These are phyloP conservation scores for Gloeopeniophorella convolvens DNA, from an alignment of 768 basidiomycete species.

Conservation along the genomic window DNA sequence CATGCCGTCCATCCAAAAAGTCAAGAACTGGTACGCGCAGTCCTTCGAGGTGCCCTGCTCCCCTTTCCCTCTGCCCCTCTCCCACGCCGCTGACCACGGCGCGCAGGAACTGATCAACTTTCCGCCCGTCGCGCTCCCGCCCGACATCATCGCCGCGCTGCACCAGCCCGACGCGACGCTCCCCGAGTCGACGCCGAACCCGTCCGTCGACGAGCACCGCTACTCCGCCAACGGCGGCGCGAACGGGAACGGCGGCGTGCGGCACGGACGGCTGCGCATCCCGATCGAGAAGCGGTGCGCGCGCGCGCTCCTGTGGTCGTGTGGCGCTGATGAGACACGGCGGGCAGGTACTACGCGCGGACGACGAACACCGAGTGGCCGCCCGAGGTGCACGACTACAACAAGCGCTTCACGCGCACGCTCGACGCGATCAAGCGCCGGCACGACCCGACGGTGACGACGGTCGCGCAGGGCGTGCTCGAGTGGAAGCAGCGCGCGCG, in stretches of 20 bases:
- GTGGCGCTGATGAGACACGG: slow-evolving; percentile 4
- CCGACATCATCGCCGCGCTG: slow-evolving; percentile 60
- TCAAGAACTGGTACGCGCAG: slow-evolving; percentile 99
- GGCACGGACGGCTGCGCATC: slow-evolving; percentile 49
- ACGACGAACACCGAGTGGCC: slow-evolving; percentile 70
- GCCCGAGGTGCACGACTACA: slow-evolving; percentile 91
- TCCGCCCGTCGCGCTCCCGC: slow-evolving; percentile 65
- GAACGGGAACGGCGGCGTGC: slow-evolving; percentile 41
- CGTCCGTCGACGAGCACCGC: slow-evolving; percentile 40
- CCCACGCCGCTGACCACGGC: slow-evolving; percentile 2
- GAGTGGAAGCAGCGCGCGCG: slow-evolving; percentile 87
- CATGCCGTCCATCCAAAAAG: slow-evolving; percentile 90
- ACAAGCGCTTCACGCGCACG: slow-evolving; percentile 80
- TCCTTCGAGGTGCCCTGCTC: slow-evolving; percentile 76
- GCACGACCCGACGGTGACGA: slow-evolving; percentile 97
- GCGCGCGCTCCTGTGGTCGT: slow-evolving; percentile 9
- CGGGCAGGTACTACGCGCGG: slow-evolving; percentile 76
- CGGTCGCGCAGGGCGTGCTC: slow-evolving; percentile 91
- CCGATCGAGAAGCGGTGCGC: slow-evolving; percentile 78
- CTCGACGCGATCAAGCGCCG: slow-evolving; percentile 87
- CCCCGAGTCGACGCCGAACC: slow-evolving; percentile 78
- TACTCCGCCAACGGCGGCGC: slow-evolving; percentile 29
- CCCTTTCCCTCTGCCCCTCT: background rate
- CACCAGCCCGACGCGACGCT: slow-evolving; percentile 43
- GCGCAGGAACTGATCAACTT: slow-evolving; percentile 83